Percentiles rank a stretch among this genome's conserved stretches.
phyloP scores from a whole-genome alignment of 352 stramenopile species.

The Pythium phragmitis region DNA sequence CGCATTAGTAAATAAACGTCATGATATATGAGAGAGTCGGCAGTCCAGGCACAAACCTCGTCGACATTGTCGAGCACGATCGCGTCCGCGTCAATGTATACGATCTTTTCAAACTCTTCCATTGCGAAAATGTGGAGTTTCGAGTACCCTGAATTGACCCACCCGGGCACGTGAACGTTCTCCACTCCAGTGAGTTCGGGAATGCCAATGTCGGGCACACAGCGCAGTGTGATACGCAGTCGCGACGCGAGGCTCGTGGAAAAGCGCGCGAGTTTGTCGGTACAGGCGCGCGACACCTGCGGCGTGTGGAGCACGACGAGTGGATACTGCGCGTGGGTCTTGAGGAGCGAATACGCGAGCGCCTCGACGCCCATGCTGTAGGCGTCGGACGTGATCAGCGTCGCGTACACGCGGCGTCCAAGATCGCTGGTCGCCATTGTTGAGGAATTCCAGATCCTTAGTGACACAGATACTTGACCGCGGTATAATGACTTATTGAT shows the following conservation, averaged over 20 bases:
- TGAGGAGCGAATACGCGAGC: conserved; percentile 35
- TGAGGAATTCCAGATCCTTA: background rate
- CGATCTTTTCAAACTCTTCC: conserved; percentile 70
- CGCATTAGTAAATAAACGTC: background rate
- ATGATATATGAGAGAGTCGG: background rate
- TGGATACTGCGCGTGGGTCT: conserved; percentile 13
- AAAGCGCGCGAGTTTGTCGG: conserved; percentile 30
- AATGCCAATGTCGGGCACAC: conserved; percentile 33
- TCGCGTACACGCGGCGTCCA: conserved; percentile 26
- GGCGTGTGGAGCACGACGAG: conserved; percentile 38
- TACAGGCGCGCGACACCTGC: conserved; percentile 26
- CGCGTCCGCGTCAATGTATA: conserved; percentile 87
- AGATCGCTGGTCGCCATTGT: background rate
- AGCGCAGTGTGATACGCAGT: conserved; percentile 20
- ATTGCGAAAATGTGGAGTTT: conserved; percentile 58
- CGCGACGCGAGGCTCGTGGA: conserved; percentile 11
- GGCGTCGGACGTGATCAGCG: conserved; percentile 40
- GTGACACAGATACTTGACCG: background rate
- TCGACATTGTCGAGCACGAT: conserved; percentile 74
- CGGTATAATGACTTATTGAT: background rate
- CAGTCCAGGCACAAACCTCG: conserved; percentile 33
- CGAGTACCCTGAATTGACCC: conserved; percentile 45
- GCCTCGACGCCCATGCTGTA: conserved; percentile 43
- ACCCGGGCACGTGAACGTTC: conserved; percentile 34
- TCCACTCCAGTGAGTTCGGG: conserved; percentile 21